Conservation (phyloP, 352 stramenopile genomes). For the Thraustochytrium striatum region DNA sequence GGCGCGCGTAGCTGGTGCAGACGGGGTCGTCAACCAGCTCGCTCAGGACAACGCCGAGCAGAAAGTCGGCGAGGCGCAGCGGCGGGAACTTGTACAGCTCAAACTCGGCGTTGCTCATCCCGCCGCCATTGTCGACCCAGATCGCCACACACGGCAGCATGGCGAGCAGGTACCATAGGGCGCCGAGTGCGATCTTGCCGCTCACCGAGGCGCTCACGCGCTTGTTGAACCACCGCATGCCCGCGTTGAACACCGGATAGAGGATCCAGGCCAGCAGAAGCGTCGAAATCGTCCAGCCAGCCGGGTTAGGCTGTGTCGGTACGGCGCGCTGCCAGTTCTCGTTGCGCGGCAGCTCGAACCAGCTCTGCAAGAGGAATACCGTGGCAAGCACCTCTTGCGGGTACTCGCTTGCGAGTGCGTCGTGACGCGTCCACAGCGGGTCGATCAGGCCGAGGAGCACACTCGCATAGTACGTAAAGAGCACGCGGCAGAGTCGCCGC, state of each 20-base stretch:
- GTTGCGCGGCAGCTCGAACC: slow-evolving; percentile 20
- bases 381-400: not conserved
- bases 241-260: slow-evolving; percentile 18
- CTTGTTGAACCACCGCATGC: slow-evolving; percentile 23
- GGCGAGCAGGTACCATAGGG: not conserved
- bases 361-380: not conserved
- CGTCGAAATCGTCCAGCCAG: slow-evolving; percentile 30
- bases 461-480: slow-evolving; percentile 32
- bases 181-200: not conserved
- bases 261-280: slow-evolving; percentile 31
- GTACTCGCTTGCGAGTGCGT: not conserved
- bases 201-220: not conserved
- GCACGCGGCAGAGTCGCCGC: slow-evolving; percentile 7
- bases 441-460: slow-evolving; percentile 11
- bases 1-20: not conserved
- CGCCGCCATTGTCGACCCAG: not conserved
- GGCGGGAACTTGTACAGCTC: slow-evolving; percentile 38
- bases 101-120: slow-evolving; percentile 11
- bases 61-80: slow-evolving; percentile 22
- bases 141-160: slow-evolving; percentile 12
- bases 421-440: slow-evolving; percentile 39
- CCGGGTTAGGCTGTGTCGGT: slow-evolving; percentile 7
- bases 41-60: slow-evolving; percentile 13
- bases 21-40: slow-evolving; percentile 25
- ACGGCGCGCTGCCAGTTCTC: not conserved